Conservation (phyloP, 352 stramenopile species). For the Phytophthora vignae region DNA sequence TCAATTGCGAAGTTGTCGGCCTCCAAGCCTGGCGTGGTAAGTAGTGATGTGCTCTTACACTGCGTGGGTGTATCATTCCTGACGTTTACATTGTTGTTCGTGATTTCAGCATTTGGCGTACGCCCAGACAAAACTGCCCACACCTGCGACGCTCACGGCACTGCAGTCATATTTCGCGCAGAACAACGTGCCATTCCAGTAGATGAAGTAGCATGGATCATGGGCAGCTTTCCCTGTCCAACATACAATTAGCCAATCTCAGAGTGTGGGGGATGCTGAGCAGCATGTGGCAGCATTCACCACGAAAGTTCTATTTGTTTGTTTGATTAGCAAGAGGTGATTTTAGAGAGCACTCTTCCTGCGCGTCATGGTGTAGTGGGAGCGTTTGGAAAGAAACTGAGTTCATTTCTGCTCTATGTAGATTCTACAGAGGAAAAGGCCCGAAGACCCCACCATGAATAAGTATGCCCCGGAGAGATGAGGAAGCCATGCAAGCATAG, state of each 20-base stretch:
- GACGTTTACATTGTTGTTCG: slow-evolving; percentile 22
- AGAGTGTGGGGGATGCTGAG: slow-evolving; percentile 17
- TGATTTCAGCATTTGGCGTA: slow-evolving; percentile 59
- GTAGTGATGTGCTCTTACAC: slow-evolving; percentile 17
- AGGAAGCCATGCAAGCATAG: slow-evolving; percentile 22
- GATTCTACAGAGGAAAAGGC: slow-evolving; percentile 36
- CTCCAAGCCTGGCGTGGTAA: slow-evolving; percentile 70
- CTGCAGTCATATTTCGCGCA: slow-evolving; percentile 74
- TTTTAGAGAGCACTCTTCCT: slow-evolving; percentile 13
- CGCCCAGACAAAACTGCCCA: slow-evolving; percentile 52
- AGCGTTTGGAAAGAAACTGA: slow-evolving; percentile 35
- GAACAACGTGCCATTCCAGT: slow-evolving; percentile 76
- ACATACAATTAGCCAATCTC: slow-evolving; percentile 23
- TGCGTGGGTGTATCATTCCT: slow-evolving; percentile 5
- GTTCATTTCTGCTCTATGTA: slow-evolving; percentile 54
- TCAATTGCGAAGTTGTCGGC: slow-evolving; percentile 76
- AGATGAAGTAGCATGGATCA: slow-evolving; percentile 33
- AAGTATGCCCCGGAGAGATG: slow-evolving; percentile 23
- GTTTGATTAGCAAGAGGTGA: slow-evolving; percentile 21
- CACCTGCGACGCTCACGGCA: slow-evolving; percentile 36
- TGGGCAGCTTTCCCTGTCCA: slow-evolving; percentile 19
- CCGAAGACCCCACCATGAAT: slow-evolving; percentile 15
- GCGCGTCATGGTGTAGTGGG: slow-evolving; percentile 6
- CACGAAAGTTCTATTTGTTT: slow-evolving; percentile 36
- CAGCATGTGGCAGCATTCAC: slow-evolving; percentile 29